These are phyloP conservation scores for Aristolochia contorta DNA, from an alignment of 164 flowering plant species.

Conservation along the genomic window DNA sequence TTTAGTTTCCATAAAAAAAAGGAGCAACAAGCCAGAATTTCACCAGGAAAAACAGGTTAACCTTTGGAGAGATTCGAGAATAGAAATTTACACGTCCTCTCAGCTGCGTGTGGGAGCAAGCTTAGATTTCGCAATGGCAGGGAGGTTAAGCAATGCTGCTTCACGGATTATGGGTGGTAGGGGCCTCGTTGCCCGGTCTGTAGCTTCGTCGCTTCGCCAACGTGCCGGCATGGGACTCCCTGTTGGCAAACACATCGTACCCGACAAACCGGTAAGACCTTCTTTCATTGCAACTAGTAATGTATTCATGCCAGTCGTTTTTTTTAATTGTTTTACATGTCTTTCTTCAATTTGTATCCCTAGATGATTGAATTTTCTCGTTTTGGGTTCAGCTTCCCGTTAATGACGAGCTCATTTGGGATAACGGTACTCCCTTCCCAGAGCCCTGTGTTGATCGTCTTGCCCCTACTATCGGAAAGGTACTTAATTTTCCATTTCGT, in stretches of 20 bases:
- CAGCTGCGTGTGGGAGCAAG: too few species aligned
- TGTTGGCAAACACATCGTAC: slow-evolving; percentile 91
- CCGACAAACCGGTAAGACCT: slow-evolving; percentile 63
- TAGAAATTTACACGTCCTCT: too few species aligned
- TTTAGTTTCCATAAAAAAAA: too few species aligned
- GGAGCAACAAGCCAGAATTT: too few species aligned
- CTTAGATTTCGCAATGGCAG: slow-evolving; percentile 47
- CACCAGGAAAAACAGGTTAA: too few species aligned
- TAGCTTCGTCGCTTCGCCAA: slow-evolving; percentile 65
- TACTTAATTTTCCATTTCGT: slow-evolving; percentile 7
- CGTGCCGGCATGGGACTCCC: slow-evolving; percentile 99
- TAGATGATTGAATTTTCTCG: not conserved
- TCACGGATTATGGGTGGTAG: slow-evolving; percentile 77
- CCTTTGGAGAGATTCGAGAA: too few species aligned
- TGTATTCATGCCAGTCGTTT: not conserved
- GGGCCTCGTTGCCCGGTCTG: slow-evolving; percentile 65
- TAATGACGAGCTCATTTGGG: slow-evolving; percentile 91
- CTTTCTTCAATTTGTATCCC: slow-evolving; percentile 1
- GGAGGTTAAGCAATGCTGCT: slow-evolving; percentile 64
- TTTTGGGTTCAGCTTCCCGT: slow-evolving; percentile 45
- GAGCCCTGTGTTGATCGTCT: slow-evolving; percentile 95
- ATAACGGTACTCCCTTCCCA: slow-evolving; percentile 79
- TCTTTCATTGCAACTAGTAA: not conserved
- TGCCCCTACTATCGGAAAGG: slow-evolving; percentile 91
- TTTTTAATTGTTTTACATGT: not conserved